Conservation (phyloP, 2,329 filamentous ascomycete genomes). For the Colletotrichum musae region DNA sequence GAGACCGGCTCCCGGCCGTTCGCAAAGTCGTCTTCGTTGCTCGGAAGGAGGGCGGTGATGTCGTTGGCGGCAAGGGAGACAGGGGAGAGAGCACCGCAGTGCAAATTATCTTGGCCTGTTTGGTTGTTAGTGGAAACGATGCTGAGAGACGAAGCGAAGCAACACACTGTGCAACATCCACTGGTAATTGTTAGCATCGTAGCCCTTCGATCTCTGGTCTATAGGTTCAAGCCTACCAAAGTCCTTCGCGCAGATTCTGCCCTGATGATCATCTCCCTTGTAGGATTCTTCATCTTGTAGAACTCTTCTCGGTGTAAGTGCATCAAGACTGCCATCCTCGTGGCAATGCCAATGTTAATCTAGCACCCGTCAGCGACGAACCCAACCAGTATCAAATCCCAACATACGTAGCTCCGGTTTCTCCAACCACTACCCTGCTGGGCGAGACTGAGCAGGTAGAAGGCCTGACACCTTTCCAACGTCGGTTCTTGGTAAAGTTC, state of each 20-base stretch:
- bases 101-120: slow-evolving; percentile 67
- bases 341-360: slow-evolving; percentile 70
- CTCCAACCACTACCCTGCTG: slow-evolving; percentile 70
- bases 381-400: not conserved
- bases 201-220: slow-evolving; percentile 11
- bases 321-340: slow-evolving; percentile 70
- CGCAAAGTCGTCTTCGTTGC: slow-evolving; percentile 67
- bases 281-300: slow-evolving; percentile 59
- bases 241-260: slow-evolving; percentile 71
- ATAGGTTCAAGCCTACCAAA: slow-evolving; percentile 57
- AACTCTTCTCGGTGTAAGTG: slow-evolving; percentile 70
- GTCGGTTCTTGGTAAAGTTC: slow-evolving; percentile 68
- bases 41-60: slow-evolving; percentile 68
- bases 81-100: slow-evolving; percentile 66
- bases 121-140: slow-evolving; percentile 7
- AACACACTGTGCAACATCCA: slow-evolving; percentile 70
- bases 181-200: slow-evolving; percentile 47
- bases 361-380: slow-evolving; percentile 47
- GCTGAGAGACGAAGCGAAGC: not conserved
- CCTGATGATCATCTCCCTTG: slow-evolving; percentile 60
- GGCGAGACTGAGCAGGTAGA: slow-evolving; percentile 71
- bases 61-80: slow-evolving; percentile 66
- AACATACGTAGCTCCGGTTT: slow-evolving; percentile 67
- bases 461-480: slow-evolving; percentile 70
- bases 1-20: slow-evolving; percentile 61